Conservation (phyloP, 2,329 filamentous ascomycete genomes). For the Pseudocercospora crystallina region DNA sequence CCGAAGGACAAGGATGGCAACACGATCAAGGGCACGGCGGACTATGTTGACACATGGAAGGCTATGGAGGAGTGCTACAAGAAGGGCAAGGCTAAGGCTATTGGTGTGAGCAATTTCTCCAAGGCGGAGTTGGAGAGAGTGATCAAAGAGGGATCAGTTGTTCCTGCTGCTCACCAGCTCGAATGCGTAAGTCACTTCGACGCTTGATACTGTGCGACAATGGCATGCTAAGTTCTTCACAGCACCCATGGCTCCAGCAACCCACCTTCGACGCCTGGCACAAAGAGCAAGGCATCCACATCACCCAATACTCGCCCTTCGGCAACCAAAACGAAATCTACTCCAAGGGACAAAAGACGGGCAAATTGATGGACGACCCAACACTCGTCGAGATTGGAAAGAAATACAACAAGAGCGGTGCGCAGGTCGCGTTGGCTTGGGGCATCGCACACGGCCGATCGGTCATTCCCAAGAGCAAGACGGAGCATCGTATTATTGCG, state of each 20-base stretch:
- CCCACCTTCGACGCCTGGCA: constrained; percentile 50
- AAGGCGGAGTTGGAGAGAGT: constrained; percentile 50
- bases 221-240: no score
- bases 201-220: no score
- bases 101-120: constrained; percentile 56
- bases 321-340: constrained; percentile 57
- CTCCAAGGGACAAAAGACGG: constrained; percentile 42
- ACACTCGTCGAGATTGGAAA: constrained; percentile 52
- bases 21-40: constrained; percentile 43
- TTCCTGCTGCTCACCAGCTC: constrained; percentile 45
- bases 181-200: constrained; percentile 43
- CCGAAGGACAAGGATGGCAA: constrained; percentile 45
- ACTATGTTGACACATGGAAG: constrained; percentile 55
- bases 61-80: constrained; percentile 39
- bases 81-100: constrained; percentile 46
- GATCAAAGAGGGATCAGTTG: constrained; percentile 39
- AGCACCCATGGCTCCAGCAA: constrained; percentile 56
- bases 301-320: constrained; percentile 57
- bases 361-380: constrained; percentile 54
- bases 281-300: constrained; percentile 51
- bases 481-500: constrained; percentile 33
- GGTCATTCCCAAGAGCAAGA: constrained; percentile 56
- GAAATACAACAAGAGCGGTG: constrained; percentile 52
- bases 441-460: constrained; percentile 52
- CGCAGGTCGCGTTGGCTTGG: constrained; percentile 57